Base-by-base conservation (phyloP, 495 filamentous ascomycete species). In the Hypoxylon rickii region DNA sequence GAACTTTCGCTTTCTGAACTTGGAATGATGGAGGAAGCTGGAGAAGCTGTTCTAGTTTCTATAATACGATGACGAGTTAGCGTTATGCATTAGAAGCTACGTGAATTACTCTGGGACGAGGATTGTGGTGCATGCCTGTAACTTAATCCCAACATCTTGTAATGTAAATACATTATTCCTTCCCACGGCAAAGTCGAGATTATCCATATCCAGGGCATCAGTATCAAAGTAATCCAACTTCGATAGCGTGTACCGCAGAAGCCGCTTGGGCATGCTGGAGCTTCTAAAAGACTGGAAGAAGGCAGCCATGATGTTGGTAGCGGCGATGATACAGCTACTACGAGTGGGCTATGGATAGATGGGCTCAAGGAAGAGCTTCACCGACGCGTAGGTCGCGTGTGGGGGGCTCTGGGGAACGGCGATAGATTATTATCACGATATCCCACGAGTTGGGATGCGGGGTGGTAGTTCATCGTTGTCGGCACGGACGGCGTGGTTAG, bases 211-310 rank as follows among this genome's bases (percentile, higher is more conserved):
- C 32, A 96, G 65, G 2, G 86, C 84, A 62, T 92, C 83, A 20
- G 86, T 86, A 62, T 97, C 92, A 19, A 97, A 79, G 19, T 96
- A 70, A 45, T 92, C 90, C 33, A 93, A 71, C 48, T 87, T 84
- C 3, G 87, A 88, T 20, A 97, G 73, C 18, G 84, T 89, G 70
- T 91, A 95, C 55, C 87, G 85, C 39, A 96, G 78, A 49, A 94
- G 75, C 63, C 86, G 83, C 77, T 92, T 92, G 72, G 89, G 88
- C 72, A 94, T 84, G 61, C 83, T 87, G 31, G 87, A 79, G 51
- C 56, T 70, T 55, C 70, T 58, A 41, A 79, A 90, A 38, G 88
- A 84, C 65, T 88, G 71, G 66, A 94, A 87, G 64, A 79, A 86
- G 40, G 71, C 73, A 31, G 77, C 78, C 80, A 83, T 83, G 66